These are phyloP conservation scores for Pseudomicrostroma phylloplanum DNA, from an alignment of 1,284 basidiomycete species.

Conservation along the genomic window DNA sequence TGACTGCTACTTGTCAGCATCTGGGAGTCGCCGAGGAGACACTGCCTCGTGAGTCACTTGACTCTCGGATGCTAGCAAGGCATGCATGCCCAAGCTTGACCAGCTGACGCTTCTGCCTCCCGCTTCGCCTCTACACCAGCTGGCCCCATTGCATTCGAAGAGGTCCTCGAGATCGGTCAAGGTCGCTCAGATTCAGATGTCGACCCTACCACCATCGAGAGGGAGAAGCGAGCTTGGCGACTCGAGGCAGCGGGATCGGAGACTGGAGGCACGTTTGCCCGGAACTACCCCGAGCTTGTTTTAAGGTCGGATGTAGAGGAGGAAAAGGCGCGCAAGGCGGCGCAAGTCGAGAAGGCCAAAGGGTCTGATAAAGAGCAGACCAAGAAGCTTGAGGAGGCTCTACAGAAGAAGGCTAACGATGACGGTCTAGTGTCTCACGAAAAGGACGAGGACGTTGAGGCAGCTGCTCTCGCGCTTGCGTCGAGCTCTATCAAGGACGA, in stretches of 20 bases:
- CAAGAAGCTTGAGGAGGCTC: slow-evolving; percentile 6
- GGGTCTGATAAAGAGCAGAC: background rate
- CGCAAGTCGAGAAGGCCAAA: slow-evolving; percentile 5
- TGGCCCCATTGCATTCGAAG: slow-evolving; percentile 28
- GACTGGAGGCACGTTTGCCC: slow-evolving; percentile 6
- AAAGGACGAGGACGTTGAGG: background rate
- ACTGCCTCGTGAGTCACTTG: slow-evolving; percentile 30
- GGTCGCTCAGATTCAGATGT: slow-evolving; percentile 13
- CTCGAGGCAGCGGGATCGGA: background rate
- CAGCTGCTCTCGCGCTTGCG: too few relatives aligned
- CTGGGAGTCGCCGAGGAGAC: slow-evolving; percentile 28
- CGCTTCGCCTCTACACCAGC: too few relatives aligned
- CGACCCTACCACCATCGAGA: background rate
- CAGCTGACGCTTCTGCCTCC: too few relatives aligned
- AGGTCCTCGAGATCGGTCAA: slow-evolving; percentile 22
- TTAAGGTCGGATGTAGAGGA: slow-evolving; percentile 7
- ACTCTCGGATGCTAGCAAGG: too few relatives aligned
- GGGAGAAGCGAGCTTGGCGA: background rate
- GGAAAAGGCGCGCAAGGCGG: slow-evolving; percentile 9
- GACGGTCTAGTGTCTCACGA: background rate
- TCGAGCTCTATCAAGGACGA: too few relatives aligned
- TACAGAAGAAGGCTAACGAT: background rate
- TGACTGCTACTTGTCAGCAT: slow-evolving; percentile 44
- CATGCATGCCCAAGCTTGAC: too few relatives aligned
- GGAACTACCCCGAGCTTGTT: background rate